Evolutionary conservation across 2,329 filamentous ascomycete species (phyloP), one percentile per base, ranked within the genome.

Genomic region (Nothopassalora personata): DNA sequence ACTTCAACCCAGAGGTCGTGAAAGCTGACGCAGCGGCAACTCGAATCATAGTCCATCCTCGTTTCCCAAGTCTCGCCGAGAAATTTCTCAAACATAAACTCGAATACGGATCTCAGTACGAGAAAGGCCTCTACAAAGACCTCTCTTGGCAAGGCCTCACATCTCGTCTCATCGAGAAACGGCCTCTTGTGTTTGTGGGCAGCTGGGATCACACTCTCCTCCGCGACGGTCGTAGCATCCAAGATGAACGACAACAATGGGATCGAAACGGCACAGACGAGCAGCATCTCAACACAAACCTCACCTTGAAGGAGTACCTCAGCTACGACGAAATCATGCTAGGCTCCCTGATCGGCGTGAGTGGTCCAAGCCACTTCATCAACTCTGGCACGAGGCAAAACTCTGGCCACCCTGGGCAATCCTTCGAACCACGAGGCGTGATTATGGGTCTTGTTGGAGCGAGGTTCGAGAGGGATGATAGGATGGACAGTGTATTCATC

Each of bases 291-390:
- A 68, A 70, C 53, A 61, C 30, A 23, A 53, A 59, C 34, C 31
- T 59, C 51, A 43, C 19, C 11, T 58, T 73, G 18, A 57, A 67
- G 4, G 59, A 68, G 7, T 73, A 72, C 56, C 63, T 73, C 9
- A 67, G 61, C 39, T 73, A 73, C 56, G 71, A 73, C 51, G 71
- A 73, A 49, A 72, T 73, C 30, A 70, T 73, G 69, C 65, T 73
- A 4, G 59, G 64, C 4, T 66, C 65, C 6, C 57, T 73, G 18
- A 62, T 73, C 19, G 71, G 67, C 9, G 70, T 71, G 13, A 67
- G 66, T 19, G 67, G 70, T 0, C 66, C 66, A 3, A 67, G 63
- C 4, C 59, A 61, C 58, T 72, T 72, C 60, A 66, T 72, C 61
- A 73, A 73, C 54, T 62, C 66, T 13, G 71, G 70, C 1, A 61